Base-by-base conservation (phyloP, 495 filamentous ascomycete genomes). In the Lepidopterella palustris region DNA sequence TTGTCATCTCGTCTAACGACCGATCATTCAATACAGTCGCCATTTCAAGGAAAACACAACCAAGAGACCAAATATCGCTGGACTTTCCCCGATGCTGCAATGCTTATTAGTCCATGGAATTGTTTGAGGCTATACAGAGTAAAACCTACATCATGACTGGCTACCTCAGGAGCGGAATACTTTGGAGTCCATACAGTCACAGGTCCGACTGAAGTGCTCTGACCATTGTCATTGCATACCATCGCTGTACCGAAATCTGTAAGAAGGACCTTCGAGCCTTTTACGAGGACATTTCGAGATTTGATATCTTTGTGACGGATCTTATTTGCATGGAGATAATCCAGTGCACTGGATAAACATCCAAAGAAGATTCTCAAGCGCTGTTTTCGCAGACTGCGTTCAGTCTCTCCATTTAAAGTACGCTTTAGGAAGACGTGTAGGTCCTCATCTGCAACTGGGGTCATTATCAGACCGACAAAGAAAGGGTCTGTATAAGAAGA, bases 31-130 rank as follows among this genome's bases (percentile, higher is more conserved):
- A 57, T 0, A 73, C 67, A 6, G 72, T 73, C 0, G 65, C 68
- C 58, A 76, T 75, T 57, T 79, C 77, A 4, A 79, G 69, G 54
- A 69, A 78, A 13, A 80, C 72, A 53, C 78, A 79, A 10, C 78
- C 78, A 2, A 80, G 70, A 0, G 72, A 72, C 70, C 77, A 80
- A 0, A 79, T 65, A 60, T 80, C 78, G 18, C 71, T 73, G 5
- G 72, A 68, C 21, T 68, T 68, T 20, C 73, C 73, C 1, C 74
- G 72, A 21, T 35, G 31, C 5, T 66, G 32, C 31, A 35, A 35
- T 15, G 31, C 15, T 35, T 18, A 8, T 21, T 26, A 10, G 15
- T 20, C 45, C 24, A 9, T 24, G 28, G 13, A 54, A 13, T 24
- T 18, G 21, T 28, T 11, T 27, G 8, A 29, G n/a, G 3, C 9